Conservation (phyloP, 352 stramenopile genomes). For the Albugo laibachii region DNA sequence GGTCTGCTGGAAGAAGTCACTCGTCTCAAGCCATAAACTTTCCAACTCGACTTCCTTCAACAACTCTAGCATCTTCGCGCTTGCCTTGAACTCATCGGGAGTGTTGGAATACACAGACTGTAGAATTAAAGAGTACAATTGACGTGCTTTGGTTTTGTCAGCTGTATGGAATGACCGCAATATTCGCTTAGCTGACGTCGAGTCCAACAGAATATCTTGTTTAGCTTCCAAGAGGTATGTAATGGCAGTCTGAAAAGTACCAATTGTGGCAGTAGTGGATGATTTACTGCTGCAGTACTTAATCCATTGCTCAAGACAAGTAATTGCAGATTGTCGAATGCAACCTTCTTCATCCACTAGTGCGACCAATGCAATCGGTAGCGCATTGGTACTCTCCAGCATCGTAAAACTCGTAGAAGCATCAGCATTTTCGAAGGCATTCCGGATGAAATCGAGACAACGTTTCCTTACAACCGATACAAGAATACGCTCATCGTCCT, state of each 20-base stretch:
- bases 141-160: slow-evolving; percentile 8
- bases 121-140: slow-evolving; percentile 26
- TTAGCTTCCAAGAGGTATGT: slow-evolving; percentile 35
- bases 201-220: slow-evolving; percentile 62
- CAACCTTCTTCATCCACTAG: slow-evolving; percentile 21
- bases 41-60: slow-evolving; percentile 25
- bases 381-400: too few relatives aligned
- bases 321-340: slow-evolving; percentile 37
- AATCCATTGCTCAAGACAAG: slow-evolving; percentile 37
- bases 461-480: slow-evolving; percentile 18
- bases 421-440: slow-evolving; percentile 27
- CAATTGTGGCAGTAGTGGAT: slow-evolving; percentile 11
- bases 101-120: slow-evolving; percentile 25
- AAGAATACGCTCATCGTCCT: too few relatives aligned
- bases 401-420: too few relatives aligned
- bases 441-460: slow-evolving; percentile 42
- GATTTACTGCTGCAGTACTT: slow-evolving; percentile 6
- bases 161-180: slow-evolving; percentile 21
- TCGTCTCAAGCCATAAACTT: slow-evolving; percentile 40
- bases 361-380: slow-evolving; percentile 16
- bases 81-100: slow-evolving; percentile 20
- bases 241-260: slow-evolving; percentile 15
- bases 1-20: slow-evolving; percentile 36
- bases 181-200: slow-evolving; percentile 23
- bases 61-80: slow-evolving; percentile 37